Base-by-base conservation (phyloP, 2,329 filamentous ascomycete genomes). In the Xylariaceae sp. region DNA sequence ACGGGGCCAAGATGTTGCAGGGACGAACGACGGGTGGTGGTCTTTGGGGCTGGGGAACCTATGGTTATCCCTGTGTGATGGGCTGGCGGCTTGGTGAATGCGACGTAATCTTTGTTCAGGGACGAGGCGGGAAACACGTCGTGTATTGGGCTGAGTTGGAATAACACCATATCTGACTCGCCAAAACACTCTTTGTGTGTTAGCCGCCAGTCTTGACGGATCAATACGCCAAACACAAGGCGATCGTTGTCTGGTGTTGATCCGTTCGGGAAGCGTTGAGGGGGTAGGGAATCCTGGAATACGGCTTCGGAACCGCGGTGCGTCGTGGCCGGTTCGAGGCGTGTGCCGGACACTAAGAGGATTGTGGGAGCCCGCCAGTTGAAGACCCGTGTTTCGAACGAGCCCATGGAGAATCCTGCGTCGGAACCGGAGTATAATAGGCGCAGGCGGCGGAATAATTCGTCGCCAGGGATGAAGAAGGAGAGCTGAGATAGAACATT, bases 321-420 rank as follows among this genome's bases (percentile, higher is more conserved):
- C 1, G 48, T 51, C 18, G 76, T 71, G 38, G 67, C 62, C 17
- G 78, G 70, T 2, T 73, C 66, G 6, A 90, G 72, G 6, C 84
- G 76, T 4, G 76, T 80, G 17, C 87, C 87, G 17, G 80, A 80
- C 1, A 90, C 82, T 1, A 90, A 75, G 11, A 90, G 72, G 15
- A 90, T 79, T 0, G 87, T 89, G 0, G 87, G 87, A 0, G 86
- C 86, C 39, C 80, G 75, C 86, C 87, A 90, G 64, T 90, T 87
- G 68, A 90, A 87, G 2, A 89, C 83, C 58, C 83, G 85, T 17
- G 83, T 78, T 62, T 89, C 84, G 55, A 90, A 89, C 48, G 83
- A 85, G 18, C 86, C 85, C 81, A 90, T 86, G 17, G 85, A 88
- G 67, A 89, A 90, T 5, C 87, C 87, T 11, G 85, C 81, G 22